These are phyloP conservation scores for Knufia fluminis DNA, from an alignment of 2,329 filamentous ascomycete species.

Conservation along the genomic window DNA sequence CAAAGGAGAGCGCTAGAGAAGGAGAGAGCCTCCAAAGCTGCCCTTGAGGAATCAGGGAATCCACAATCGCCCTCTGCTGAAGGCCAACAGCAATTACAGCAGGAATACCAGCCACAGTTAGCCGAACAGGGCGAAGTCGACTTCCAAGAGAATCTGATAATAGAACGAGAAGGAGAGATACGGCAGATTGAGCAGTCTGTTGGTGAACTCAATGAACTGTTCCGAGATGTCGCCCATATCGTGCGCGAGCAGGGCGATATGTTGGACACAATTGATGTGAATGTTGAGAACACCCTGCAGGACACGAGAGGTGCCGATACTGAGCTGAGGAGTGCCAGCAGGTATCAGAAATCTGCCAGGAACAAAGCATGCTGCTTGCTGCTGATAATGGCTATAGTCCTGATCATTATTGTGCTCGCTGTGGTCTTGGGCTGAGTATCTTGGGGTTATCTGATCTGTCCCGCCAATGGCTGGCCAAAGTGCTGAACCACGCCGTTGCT, in stretches of 20 bases:
- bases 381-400: slow-evolving; percentile 76
- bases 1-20: slow-evolving; percentile 87
- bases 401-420: slow-evolving; percentile 82
- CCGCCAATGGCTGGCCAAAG: too few relatives aligned
- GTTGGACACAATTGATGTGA: slow-evolving; percentile 77
- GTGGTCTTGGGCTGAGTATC: slow-evolving; percentile 60
- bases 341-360: slow-evolving; percentile 90
- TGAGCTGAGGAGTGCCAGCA: slow-evolving; percentile 73
- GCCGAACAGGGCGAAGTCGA: slow-evolving; percentile 92
- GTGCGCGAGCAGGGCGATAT: slow-evolving; percentile 87
- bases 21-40: slow-evolving; percentile 76
- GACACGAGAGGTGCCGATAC: slow-evolving; percentile 77
- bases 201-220: slow-evolving; percentile 89
- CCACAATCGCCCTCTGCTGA: slow-evolving; percentile 28
- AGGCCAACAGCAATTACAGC: slow-evolving; percentile 52
- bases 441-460: too few relatives aligned
- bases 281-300: slow-evolving; percentile 72
- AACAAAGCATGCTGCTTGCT: slow-evolving; percentile 91
- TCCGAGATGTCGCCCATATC: slow-evolving; percentile 96
- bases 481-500: too few relatives aligned
- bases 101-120: slow-evolving; percentile 68
- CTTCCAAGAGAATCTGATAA: slow-evolving; percentile 90
- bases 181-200: slow-evolving; percentile 96
- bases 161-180: slow-evolving; percentile 94
- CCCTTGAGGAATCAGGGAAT: slow-evolving; percentile 52